Percentiles rank a stretch among this genome's conserved stretches.
Conservation (phyloP, 225 moss, liverwort and hornwort species). For the Pseudoscleropodium purum region DNA sequence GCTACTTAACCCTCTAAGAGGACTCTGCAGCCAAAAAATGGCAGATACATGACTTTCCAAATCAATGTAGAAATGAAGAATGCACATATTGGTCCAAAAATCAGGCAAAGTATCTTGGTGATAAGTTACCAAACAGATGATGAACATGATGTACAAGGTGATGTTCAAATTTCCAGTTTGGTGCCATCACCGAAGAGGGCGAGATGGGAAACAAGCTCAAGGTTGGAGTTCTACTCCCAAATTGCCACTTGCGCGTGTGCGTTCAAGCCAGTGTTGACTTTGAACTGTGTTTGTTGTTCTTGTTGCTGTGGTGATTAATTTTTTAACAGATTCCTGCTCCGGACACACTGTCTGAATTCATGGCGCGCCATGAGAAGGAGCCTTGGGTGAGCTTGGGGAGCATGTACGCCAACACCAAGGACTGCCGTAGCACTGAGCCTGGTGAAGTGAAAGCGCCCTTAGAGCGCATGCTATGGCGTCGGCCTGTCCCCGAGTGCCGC, state of each 20-base stretch:
- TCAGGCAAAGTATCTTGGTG: neutral
- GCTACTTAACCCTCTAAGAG: neutral
- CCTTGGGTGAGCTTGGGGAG: constrained; percentile 66
- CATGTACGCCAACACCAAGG: constrained; percentile 8
- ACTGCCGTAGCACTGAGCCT: neutral
- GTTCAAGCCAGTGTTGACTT: neutral
- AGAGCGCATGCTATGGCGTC: constrained; percentile 59
- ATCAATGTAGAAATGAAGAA: neutral
- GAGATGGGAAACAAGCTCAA: neutral
- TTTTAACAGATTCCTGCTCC: constrained; percentile 27
- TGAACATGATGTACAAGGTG: neutral
- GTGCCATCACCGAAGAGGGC: neutral
- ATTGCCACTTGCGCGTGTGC: neutral
- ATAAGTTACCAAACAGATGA: neutral
- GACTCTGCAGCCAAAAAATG: neutral
- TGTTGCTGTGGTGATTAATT: neutral
- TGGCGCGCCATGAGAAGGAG: constrained; percentile 29
- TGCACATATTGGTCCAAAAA: neutral
- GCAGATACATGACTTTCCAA: neutral
- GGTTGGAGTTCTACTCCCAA: neutral
- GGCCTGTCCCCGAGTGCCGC: constrained; percentile 15
- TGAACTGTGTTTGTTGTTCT: neutral
- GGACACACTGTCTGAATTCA: constrained; percentile 28
- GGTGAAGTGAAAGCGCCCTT: neutral
- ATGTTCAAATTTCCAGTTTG: neutral